These are phyloP conservation scores for Crucihimalaya himalaica DNA, from an alignment of 345 rosid species.

Conservation along the genomic window DNA sequence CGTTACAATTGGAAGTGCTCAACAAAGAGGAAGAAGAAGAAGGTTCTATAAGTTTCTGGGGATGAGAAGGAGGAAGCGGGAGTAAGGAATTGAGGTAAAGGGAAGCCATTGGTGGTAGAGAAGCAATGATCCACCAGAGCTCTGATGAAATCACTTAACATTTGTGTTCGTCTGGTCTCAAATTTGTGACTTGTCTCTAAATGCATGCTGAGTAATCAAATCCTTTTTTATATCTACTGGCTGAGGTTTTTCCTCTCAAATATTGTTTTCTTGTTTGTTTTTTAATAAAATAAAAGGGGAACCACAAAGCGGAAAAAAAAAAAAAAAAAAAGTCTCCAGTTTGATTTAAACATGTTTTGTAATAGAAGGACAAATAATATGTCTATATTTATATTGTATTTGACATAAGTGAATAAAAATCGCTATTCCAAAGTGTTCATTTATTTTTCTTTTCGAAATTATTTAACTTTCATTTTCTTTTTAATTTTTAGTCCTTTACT, in stretches of 20 bases:
- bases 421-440: not conserved
- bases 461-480: not conserved
- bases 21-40: conserved; percentile 39
- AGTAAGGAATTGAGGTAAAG: conserved; percentile 61
- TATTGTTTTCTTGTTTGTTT: not conserved
- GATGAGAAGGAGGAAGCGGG: conserved; percentile 50
- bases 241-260: conserved; percentile 17
- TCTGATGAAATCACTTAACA: conserved; percentile 22
- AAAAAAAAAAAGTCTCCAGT: not conserved
- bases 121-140: conserved; percentile 29
- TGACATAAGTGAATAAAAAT: not conserved
- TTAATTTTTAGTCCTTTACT: not conserved
- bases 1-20: conserved; percentile 26
- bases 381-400: no score
- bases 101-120: conserved; percentile 57
- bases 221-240: conserved; percentile 26
- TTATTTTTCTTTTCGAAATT: not conserved
- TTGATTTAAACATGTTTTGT: not conserved
- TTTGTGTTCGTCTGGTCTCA: conserved; percentile 24
- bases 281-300: not conserved
- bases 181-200: conserved; percentile 16
- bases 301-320: not conserved
- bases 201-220: conserved; percentile 31
- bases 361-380: no score
- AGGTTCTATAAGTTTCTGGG: conserved; percentile 49